Evolutionary conservation across 106 monocot genomes (phyloP), one percentile per base, ranked within the genome.

Genomic region (Dendrobium huoshanense): DNA sequence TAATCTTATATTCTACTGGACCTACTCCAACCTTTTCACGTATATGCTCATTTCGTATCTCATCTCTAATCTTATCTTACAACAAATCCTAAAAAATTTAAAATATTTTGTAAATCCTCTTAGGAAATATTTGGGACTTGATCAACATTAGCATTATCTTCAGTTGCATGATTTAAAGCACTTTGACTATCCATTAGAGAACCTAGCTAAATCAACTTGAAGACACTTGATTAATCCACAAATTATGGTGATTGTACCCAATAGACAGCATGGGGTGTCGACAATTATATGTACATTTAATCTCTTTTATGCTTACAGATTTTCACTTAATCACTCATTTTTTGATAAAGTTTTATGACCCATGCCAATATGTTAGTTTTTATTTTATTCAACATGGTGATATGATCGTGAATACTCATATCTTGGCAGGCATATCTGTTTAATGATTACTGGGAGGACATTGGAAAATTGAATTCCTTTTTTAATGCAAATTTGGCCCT

Each of bases 361-460:
- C n/a, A 70, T 15, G 3, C 15, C 24, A 70, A 33, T 74, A 5
- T 43, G 15, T 13, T 74, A 18, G 8, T 42, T 43, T 74, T 20
- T n/a, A 43, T 19, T 42, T 42, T 11, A 43, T 44, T 43, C 13
- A 44, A 43, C 18, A 44, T n/a, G 19, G 13, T 9, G 49, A 70
- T 77, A 24, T 44, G 27, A 74, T 37, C 17, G 31, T 68, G 4
- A 22, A 4, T 37, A 29, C 24, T 51, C 25, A 4, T 77, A 6
- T 61, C 41, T 74, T 84, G 43, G 9, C 80, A 98, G 98, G 94
- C 98, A 10, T 95, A 95, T 78, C 45, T 98, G 43, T 98, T 92
- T 77, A 87, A 89, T 17, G 98, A 91, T 67, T 93, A 95, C 81
- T 98, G 98, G 98, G 95, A 91, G 83, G 98, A 98, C 37, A 92